Conservation (phyloP, 108 stramenopile genomes). For the Cyclotella distinguenda region DNA sequence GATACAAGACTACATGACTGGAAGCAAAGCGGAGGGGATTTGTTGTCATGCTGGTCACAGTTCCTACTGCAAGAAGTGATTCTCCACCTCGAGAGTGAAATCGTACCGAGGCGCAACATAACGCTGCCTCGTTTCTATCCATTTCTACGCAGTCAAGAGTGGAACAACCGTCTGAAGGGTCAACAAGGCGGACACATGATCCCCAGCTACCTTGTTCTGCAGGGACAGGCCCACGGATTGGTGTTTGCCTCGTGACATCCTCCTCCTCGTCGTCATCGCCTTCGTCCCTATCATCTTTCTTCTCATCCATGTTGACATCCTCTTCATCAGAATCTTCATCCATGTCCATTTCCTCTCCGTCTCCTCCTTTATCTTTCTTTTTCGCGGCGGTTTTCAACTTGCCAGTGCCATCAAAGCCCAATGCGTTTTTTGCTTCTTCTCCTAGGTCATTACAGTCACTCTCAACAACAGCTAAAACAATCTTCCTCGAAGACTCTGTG, state of each 20-base stretch:
- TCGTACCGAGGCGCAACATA: constrained; percentile 86
- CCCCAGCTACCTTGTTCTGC: constrained; percentile 88
- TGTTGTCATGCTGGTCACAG: constrained; percentile 83
- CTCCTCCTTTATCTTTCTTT: constrained; percentile 52
- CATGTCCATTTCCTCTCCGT: constrained; percentile 68
- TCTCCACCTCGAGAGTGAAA: constrained; percentile 95
- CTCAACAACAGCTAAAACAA: constrained; percentile 91
- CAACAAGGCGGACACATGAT: constrained; percentile 91
- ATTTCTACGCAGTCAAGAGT: constrained; percentile 92
- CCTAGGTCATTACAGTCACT: constrained; percentile 93
- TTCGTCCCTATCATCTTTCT: constrained; percentile 60
- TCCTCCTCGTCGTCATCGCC: constrained; percentile 87
- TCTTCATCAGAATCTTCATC: constrained; percentile 77
- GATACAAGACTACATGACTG: constrained; percentile 83
- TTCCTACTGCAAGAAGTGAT: constrained; percentile 92
- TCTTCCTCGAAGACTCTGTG: constrained; percentile 45
- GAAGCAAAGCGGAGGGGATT: constrained; percentile 74
- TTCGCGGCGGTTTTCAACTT: constrained; percentile 39
- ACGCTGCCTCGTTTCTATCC: constrained; percentile 90
- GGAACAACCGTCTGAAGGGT: constrained; percentile 72
- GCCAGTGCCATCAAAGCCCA: constrained; percentile 76
- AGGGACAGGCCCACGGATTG: constrained; percentile 91
- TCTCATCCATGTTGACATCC: constrained; percentile 54
- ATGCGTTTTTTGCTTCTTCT: constrained; percentile 68
- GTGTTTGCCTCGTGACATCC: constrained; percentile 59